Conservation (phyloP, 2,329 filamentous ascomycete genomes). For the Huntiella omanensis region DNA sequence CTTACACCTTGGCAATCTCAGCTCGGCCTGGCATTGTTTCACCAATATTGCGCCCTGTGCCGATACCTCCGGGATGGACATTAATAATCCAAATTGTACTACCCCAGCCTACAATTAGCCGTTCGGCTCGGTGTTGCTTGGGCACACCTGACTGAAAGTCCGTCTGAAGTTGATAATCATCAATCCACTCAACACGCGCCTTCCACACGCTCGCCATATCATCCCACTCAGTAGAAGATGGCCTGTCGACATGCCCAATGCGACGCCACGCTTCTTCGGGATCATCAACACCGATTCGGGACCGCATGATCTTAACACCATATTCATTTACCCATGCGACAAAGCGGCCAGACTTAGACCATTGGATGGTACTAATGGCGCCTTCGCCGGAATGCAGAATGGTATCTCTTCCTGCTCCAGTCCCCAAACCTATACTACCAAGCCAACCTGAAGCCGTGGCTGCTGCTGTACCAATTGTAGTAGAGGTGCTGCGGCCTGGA, state of each 20-base stretch:
- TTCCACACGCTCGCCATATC: conserved; percentile 96
- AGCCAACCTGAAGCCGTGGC: conserved; percentile 81
- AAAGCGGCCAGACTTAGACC: conserved; percentile 83
- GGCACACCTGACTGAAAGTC: conserved; percentile 34
- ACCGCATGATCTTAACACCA: conserved; percentile 94
- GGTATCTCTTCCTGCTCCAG: conserved; percentile 55
- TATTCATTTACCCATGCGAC: conserved; percentile 93
- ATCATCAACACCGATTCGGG: conserved; percentile 51
- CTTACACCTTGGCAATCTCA: conserved; percentile 83
- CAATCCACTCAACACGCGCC: conserved; percentile 79
- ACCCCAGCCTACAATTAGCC: conserved; percentile 86
- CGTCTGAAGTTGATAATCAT: conserved; percentile 58
- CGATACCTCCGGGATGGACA: conserved; percentile 57
- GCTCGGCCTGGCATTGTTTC: conserved; percentile 60
- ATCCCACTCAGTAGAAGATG: conserved; percentile 74
- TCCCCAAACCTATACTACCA: conserved; percentile 64
- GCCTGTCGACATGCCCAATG: conserved; percentile 79
- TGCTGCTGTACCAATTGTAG: conserved; percentile 64
- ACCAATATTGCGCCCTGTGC: conserved; percentile 45
- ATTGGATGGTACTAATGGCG: conserved; percentile 77
- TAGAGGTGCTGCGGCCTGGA: conserved; percentile 66
- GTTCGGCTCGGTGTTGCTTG: conserved; percentile 32
- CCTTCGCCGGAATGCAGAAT: conserved; percentile 85
- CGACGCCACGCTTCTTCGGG: conserved; percentile 81
- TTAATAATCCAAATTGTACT: conserved; percentile 92